These are phyloP conservation scores for Austroboletus eburneus DNA, from an alignment of 768 basidiomycete species.

Conservation along the genomic window DNA sequence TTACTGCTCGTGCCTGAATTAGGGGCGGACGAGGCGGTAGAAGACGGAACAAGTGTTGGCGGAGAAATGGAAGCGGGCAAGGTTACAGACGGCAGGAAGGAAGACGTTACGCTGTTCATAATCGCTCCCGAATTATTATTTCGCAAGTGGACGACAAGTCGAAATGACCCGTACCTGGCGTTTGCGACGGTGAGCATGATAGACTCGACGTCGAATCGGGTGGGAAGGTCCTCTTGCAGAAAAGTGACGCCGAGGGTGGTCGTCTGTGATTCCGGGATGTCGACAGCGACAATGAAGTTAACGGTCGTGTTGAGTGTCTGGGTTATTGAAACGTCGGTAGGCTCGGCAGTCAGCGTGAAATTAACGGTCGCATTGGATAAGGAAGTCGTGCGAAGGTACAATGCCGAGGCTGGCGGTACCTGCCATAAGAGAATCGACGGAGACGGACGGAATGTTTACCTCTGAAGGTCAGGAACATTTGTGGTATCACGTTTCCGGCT, in stretches of 20 bases:
- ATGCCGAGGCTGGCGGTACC: constrained; percentile 34
- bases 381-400: constrained; percentile 41
- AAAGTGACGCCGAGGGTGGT: constrained; percentile 44
- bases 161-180: constrained; percentile 27
- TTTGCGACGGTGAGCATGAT: constrained; percentile 37
- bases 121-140: not conserved
- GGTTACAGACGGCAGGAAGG: constrained; percentile 23
- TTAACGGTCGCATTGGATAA: constrained; percentile 51
- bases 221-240: constrained; percentile 20
- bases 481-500: constrained; percentile 45
- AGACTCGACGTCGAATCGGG: constrained; percentile 37
- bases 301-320: constrained; percentile 40
- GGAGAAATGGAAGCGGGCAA: constrained; percentile 24
- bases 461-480: constrained; percentile 54
- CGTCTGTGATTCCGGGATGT: constrained; percentile 37
- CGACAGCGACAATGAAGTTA: constrained; percentile 35
- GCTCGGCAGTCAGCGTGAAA: constrained; percentile 42
- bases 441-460: constrained; percentile 33
- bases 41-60: constrained; percentile 2
- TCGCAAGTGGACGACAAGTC: not conserved
- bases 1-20: constrained; percentile 1
- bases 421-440: no score
- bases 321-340: constrained; percentile 33
- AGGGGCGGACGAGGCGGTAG: constrained; percentile 8
- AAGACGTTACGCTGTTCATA: constrained; percentile 21